Conservation (phyloP, 192 early-diverging fungal species). For the Rhizophagus prolifer region DNA sequence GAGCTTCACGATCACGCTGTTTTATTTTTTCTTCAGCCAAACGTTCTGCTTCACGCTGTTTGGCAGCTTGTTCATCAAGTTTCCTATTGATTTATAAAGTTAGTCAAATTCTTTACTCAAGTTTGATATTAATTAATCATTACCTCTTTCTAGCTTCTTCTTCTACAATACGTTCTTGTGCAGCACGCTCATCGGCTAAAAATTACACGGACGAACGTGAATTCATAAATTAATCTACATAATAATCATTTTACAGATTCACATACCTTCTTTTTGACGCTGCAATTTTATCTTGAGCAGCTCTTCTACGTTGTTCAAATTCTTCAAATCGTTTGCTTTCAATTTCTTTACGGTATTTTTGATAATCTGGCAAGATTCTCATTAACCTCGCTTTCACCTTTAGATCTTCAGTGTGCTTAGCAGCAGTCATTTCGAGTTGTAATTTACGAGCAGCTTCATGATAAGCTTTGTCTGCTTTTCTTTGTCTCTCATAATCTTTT, state of each 20-base stretch:
- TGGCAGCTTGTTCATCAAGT: constrained; percentile 51
- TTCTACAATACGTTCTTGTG: constrained; percentile 45
- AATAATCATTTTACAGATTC: background rate
- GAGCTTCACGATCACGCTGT: constrained; percentile 30
- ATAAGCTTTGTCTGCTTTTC: constrained; percentile 75
- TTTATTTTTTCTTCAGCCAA: constrained; percentile 46
- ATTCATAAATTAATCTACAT: background rate
- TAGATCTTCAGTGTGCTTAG: constrained; percentile 72
- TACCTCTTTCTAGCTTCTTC: constrained; percentile 32
- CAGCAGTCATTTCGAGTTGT: constrained; percentile 59
- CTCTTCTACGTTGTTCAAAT: constrained; percentile 52
- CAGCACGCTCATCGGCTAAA: constrained; percentile 50
- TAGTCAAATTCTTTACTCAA: constrained; percentile 31
- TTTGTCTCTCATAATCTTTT: constrained; percentile 90
- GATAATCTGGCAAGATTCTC: constrained; percentile 83
- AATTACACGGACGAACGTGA: background rate
- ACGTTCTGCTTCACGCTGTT: constrained; percentile 49
- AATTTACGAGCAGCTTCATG: constrained; percentile 74
- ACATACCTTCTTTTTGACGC: constrained; percentile 28
- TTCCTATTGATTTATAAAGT: constrained; percentile 30
- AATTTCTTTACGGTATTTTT: constrained; percentile 56
- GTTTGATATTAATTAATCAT: background rate
- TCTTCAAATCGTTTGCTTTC: constrained; percentile 60
- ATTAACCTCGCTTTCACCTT: constrained; percentile 74
- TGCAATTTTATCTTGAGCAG: constrained; percentile 59